phyloP scores from a whole-genome alignment of 1,139 yeast species.

The Zygoascus meyerae region DNA sequence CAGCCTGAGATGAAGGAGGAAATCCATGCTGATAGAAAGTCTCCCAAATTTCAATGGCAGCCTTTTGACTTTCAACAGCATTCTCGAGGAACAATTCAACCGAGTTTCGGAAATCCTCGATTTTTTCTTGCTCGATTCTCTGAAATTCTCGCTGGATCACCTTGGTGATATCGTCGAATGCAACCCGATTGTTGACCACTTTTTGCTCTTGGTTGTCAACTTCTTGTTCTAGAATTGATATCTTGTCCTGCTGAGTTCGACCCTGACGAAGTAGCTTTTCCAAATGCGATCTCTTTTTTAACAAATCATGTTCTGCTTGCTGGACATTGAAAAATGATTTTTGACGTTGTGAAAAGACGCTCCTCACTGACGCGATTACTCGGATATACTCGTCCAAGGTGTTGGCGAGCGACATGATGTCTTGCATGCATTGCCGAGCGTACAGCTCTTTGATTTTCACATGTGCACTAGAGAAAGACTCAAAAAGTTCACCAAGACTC shows the following conservation, averaged over 20 bases:
- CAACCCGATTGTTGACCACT: conserved; percentile 49
- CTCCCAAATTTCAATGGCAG: conserved; percentile 92
- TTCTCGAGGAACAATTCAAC: conserved; percentile 89
- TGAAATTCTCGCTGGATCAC: conserved; percentile 65
- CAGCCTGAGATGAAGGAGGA: conserved; percentile 1
- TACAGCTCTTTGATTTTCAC: conserved; percentile 64
- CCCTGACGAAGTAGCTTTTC: conserved; percentile 54
- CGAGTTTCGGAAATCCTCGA: conserved; percentile 80
- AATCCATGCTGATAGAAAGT: conserved; percentile 44
- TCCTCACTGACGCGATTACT: conserved; percentile 66
- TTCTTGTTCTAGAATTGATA: conserved; percentile 50
- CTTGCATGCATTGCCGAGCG: conserved; percentile 78
- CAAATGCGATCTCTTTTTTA: conserved; percentile 41
- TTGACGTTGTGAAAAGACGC: conserved; percentile 69
- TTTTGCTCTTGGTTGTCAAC: conserved; percentile 54
- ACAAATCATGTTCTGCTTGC: conserved; percentile 45
- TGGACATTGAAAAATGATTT: conserved; percentile 60
- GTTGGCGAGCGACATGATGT: conserved; percentile 77
- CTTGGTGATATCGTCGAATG: conserved; percentile 56
- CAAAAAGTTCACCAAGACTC: conserved; percentile 53
- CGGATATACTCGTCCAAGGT: conserved; percentile 86
- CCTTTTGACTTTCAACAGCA: conserved; percentile 89
- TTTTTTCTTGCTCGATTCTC: conserved; percentile 66
- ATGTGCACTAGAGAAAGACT: conserved; percentile 69
- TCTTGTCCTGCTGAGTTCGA: conserved; percentile 59